A percentile compares a stretch with the other conserved stretches of the same genome.
These are phyloP conservation scores for Leavenworthia alabamica DNA, from an alignment of 345 rosid genomes.

Conservation along the genomic window DNA sequence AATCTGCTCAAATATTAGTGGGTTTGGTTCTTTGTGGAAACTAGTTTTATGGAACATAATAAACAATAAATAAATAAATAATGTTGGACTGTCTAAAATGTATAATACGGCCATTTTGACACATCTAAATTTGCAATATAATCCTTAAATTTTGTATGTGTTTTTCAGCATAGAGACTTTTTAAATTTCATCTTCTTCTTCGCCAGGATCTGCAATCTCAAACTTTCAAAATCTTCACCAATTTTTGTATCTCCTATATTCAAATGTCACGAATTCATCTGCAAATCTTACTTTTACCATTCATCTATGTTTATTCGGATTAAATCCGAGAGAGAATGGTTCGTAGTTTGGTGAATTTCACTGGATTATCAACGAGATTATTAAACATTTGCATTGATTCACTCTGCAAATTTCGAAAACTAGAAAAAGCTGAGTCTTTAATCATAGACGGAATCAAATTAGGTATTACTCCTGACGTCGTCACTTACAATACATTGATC, in stretches of 20 bases:
- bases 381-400: slow-evolving; percentile 57
- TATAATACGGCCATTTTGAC: no score
- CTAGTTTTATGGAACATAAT: no score
- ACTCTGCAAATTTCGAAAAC: slow-evolving; percentile 44
- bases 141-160: background rate
- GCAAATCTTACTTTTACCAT: slow-evolving; percentile 7
- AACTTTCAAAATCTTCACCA: background rate
- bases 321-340: slow-evolving; percentile 19
- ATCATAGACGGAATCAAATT: slow-evolving; percentile 58
- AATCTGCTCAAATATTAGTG: no score
- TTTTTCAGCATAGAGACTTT: background rate
- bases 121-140: no score
- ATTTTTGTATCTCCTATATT: background rate
- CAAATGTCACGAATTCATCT: slow-evolving; percentile 9
- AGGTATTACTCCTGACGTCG: slow-evolving; percentile 79
- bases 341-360: slow-evolving; percentile 25
- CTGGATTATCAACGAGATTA: slow-evolving; percentile 51
- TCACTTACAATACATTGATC: slow-evolving; percentile 63
- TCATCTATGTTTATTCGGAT: slow-evolving; percentile 15
- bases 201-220: slow-evolving; percentile 16
- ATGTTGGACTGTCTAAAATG: no score
- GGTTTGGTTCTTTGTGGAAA: no score
- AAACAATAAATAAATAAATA: no score
- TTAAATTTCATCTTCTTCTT: background rate
- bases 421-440: slow-evolving; percentile 59